phyloP scores from a whole-genome alignment of 225 moss, liverwort and hornwort genomes.

The Marchantia paleacea region DNA sequence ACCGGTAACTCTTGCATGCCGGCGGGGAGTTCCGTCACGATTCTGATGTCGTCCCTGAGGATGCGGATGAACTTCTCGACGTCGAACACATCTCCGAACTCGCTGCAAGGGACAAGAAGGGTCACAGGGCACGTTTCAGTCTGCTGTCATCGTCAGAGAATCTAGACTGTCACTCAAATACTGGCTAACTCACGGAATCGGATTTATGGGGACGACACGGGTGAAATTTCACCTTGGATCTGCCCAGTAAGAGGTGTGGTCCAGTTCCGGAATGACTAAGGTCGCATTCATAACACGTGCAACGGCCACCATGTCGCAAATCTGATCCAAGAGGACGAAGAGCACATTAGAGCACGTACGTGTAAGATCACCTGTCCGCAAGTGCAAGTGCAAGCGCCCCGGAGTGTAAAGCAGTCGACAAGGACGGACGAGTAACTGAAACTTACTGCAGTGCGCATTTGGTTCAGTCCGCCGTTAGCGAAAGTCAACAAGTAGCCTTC shows the following conservation, averaged over 20 bases:
- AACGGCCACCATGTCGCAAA: slow-evolving; percentile 36
- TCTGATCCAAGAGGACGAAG: slow-evolving; percentile 1
- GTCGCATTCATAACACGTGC: slow-evolving; percentile 33
- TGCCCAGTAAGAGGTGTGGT: slow-evolving; percentile 37
- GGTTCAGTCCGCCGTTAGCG: slow-evolving; percentile 37
- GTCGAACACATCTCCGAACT: slow-evolving; percentile 31
- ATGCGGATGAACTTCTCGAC: slow-evolving; percentile 24
- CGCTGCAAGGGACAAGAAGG: background rate
- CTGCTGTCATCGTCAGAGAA: background rate
- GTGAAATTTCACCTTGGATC: slow-evolving; percentile 25
- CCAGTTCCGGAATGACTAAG: slow-evolving; percentile 34
- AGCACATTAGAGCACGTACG: background rate
- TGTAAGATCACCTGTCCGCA: no score
- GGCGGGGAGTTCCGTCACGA: slow-evolving; percentile 23
- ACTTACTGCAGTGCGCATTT: slow-evolving; percentile 38
- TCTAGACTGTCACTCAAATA: background rate
- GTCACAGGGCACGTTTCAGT: background rate
- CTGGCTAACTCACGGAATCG: background rate
- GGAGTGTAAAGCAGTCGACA: background rate
- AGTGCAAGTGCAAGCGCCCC: background rate
- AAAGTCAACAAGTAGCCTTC: slow-evolving; percentile 31
- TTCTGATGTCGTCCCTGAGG: slow-evolving; percentile 17
- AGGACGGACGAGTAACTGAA: background rate
- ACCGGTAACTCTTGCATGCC: background rate
- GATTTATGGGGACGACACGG: background rate